Base-by-base conservation (phyloP, 495 filamentous ascomycete genomes). In the Penicillium diatomitis region DNA sequence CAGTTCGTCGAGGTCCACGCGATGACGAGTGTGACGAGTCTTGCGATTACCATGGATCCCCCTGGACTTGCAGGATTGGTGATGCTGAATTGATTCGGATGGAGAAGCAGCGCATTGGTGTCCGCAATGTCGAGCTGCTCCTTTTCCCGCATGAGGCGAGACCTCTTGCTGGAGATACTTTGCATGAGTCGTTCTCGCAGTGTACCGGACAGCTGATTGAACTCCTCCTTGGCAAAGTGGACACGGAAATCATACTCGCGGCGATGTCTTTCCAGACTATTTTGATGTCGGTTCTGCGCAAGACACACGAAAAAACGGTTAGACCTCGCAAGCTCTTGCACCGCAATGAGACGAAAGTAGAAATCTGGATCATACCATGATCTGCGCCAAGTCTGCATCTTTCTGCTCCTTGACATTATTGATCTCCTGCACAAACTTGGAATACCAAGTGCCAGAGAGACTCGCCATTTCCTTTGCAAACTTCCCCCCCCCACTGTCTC, bases 1-100 rank as follows among this genome's bases (percentile, higher is more conserved):
- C 10, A 89, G 61, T 20, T 95, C 88, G 12, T 94, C 90, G 41
- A 84, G 76, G 32, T 90, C 88, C 40, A 86, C 78, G 29, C 88
- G 82, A 57, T 90, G 76, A 50, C 90, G 74, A 6, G 90, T 95
- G 53, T 89, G 76, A 43, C 90, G 73, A 9, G 91, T 96, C 50
- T 90, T 86, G 45, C 90, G 78, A 56, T 88, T 88, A 50, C 80
- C 81, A 58, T 90, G 86, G 27, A 85, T 72, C 86, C 86, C 41
- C 89, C 86, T 8, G 90, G 87, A 62, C 86, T 90, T 10, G 85
- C 71, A 29, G 83, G 82, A 62, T 87, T 86, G 54, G 81, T 82
- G 50, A 95, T 80, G 64, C 84, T 86, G 67, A 90, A 96, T 60
- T 98, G 92, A 53, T 85, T 91, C 9, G 94, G 90, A 57, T 97